A percentile compares a stretch with the other conserved stretches of the same genome.
Evolutionary conservation across 495 filamentous ascomycete species (phyloP).

Genomic region (Podospora appendiculata): DNA sequence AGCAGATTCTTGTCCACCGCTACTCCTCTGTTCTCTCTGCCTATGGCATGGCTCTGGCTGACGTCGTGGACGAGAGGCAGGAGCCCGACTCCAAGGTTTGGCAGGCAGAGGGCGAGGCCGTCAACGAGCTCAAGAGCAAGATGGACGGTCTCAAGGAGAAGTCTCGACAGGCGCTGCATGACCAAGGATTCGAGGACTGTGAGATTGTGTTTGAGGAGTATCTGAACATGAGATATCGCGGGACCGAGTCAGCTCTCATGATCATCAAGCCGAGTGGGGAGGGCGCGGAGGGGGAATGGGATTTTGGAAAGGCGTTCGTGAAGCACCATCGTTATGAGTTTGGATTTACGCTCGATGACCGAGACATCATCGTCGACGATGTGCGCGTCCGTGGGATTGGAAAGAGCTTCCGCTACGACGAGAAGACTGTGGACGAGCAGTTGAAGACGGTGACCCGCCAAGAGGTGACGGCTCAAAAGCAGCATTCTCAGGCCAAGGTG

Average conservation of each 20-base stretch:
- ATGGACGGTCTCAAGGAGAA: slow-evolving; percentile 62
- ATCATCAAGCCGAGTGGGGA: slow-evolving; percentile 57
- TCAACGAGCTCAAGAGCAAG: slow-evolving; percentile 43
- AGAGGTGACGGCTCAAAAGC: slow-evolving; percentile 42
- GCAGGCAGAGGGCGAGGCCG: slow-evolving; percentile 46
- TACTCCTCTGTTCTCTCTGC: slow-evolving; percentile 94
- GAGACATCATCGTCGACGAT: slow-evolving; percentile 90
- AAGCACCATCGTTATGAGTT: slow-evolving; percentile 89
- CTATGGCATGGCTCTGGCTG: slow-evolving; percentile 93
- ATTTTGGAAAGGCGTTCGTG: slow-evolving; percentile 75
- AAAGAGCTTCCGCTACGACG: slow-evolving; percentile 71
- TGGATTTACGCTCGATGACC: slow-evolving; percentile 80
- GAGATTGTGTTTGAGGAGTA: slow-evolving; percentile 80
- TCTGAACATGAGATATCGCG: slow-evolving; percentile 81
- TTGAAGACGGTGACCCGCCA: slow-evolving; percentile 54
- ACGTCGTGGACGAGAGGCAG: slow-evolving; percentile 89
- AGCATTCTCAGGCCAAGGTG: slow-evolving; percentile 47
- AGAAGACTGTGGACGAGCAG: slow-evolving; percentile 74
- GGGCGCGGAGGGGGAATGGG: slow-evolving; percentile 59
- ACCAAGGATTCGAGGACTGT: slow-evolving; percentile 67
- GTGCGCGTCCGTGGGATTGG: slow-evolving; percentile 83
- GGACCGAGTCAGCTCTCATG: slow-evolving; percentile 85
- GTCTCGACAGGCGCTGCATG: slow-evolving; percentile 52
- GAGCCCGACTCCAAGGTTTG: slow-evolving; percentile 83
- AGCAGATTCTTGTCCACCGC: slow-evolving; percentile 78